phyloP scores from a whole-genome alignment of 2,329 filamentous ascomycete genomes.

The Cytospora piceicola region DNA sequence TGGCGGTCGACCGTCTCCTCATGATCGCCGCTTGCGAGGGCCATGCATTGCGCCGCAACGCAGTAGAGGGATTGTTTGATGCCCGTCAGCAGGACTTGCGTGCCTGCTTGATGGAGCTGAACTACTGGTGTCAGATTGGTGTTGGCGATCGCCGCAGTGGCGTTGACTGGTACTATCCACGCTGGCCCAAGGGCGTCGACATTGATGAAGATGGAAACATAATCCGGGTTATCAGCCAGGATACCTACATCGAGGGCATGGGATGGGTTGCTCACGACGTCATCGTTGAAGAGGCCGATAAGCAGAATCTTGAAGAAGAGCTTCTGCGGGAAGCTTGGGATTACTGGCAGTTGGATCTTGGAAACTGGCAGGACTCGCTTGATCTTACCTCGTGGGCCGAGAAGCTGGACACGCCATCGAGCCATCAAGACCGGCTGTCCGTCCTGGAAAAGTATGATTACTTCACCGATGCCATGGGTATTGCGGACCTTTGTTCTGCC shows the following conservation, averaged over 20 bases:
- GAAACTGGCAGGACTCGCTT: constrained; percentile 56
- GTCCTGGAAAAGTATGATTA: constrained; percentile 56
- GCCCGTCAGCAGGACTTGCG: constrained; percentile 74
- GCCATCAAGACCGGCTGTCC: constrained; percentile 37
- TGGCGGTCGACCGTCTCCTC: constrained; percentile 79
- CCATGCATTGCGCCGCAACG: constrained; percentile 71
- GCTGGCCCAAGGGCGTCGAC: constrained; percentile 75
- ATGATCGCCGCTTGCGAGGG: constrained; percentile 87
- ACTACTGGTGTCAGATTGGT: constrained; percentile 97
- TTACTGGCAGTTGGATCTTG: constrained; percentile 68
- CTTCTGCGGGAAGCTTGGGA: constrained; percentile 67
- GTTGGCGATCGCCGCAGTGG: constrained; percentile 88
- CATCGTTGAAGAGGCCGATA: constrained; percentile 40
- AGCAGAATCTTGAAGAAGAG: constrained; percentile 61
- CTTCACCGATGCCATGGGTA: constrained; percentile 65
- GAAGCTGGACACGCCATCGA: constrained; percentile 31
- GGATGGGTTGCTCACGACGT: constrained; percentile 72
- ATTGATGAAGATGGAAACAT: constrained; percentile 68
- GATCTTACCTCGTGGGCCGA: constrained; percentile 46
- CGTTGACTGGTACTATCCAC: constrained; percentile 84
- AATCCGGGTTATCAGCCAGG: constrained; percentile 78
- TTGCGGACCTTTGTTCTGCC: constrained; percentile 63
- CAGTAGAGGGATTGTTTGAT: constrained; percentile 71
- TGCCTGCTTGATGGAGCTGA: constrained; percentile 79
- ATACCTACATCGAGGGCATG: constrained; percentile 79